Conservation (phyloP, 177 flowering plant species). For the Telopea speciosissima region DNA sequence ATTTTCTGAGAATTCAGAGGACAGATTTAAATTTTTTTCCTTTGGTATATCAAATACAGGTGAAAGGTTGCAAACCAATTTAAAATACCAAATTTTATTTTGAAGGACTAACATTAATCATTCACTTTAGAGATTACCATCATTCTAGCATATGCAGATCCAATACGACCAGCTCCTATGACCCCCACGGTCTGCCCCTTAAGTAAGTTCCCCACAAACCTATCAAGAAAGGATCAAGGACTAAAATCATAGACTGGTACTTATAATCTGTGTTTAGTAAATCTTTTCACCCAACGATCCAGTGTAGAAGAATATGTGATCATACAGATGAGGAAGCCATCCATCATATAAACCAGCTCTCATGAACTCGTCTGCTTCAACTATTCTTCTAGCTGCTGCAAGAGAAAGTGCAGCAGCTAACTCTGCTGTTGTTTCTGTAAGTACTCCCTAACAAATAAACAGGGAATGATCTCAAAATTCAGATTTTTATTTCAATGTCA, state of each 20-base stretch:
- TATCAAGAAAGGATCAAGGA: constrained; percentile 14
- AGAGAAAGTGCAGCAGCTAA: constrained; percentile 85
- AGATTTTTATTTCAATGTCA: background rate
- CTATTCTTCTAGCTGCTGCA: constrained; percentile 85
- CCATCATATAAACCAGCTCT: constrained; percentile 97
- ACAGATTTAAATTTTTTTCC: too few relatives aligned
- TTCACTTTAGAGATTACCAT: constrained; percentile 47
- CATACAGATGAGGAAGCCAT: constrained; percentile 97
- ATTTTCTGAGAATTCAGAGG: too few relatives aligned
- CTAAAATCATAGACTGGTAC: background rate
- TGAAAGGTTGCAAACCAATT: background rate
- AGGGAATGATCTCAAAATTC: constrained; percentile 4
- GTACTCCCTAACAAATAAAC: constrained; percentile 64
- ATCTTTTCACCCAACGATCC: background rate
- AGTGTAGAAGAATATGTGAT: background rate
- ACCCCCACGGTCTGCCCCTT: constrained; percentile 98
- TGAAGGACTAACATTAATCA: background rate
- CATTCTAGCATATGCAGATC: constrained; percentile 97
- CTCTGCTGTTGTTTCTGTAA: constrained; percentile 96
- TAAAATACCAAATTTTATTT: background rate
- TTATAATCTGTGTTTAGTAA: background rate
- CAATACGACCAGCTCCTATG: constrained; percentile 97
- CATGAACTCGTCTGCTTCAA: constrained; percentile 96
- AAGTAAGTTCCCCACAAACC: constrained; percentile 91
- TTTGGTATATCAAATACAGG: background rate